Conservation (phyloP, 257 asterid species). For the Solanum habrochaites region DNA sequence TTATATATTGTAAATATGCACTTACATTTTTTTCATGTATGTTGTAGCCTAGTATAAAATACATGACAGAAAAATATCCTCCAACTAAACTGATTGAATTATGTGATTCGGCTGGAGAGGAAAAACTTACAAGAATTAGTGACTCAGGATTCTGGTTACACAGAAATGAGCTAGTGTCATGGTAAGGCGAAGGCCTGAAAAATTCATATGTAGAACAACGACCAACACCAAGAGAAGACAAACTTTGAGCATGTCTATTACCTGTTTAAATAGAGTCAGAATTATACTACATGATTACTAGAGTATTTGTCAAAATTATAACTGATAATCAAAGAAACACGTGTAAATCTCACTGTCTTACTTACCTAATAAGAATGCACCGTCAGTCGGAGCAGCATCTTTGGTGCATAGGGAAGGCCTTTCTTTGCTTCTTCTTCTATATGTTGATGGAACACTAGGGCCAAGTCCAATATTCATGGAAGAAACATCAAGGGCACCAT, state of each 20-base stretch:
- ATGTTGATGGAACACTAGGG: slow-evolving; percentile 11
- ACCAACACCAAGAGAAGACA: slow-evolving; percentile 12
- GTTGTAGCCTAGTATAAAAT: background rate
- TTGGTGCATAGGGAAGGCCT: background rate
- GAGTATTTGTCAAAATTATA: background rate
- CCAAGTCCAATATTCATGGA: background rate
- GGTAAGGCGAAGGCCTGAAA: background rate
- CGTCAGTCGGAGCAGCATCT: background rate
- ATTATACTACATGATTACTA: background rate
- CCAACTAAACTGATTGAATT: background rate
- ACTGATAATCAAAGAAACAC: background rate
- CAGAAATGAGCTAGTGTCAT: background rate
- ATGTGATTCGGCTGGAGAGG: background rate
- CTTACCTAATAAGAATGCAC: slow-evolving; percentile 20
- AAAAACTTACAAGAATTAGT: slow-evolving; percentile 28
- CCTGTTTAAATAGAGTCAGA: slow-evolving; percentile 15
- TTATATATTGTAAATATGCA: background rate
- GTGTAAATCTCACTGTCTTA: background rate
- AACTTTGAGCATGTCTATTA: slow-evolving; percentile 3
- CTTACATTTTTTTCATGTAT: background rate
- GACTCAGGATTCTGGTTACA: background rate
- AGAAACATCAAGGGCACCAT: background rate
- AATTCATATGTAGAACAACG: slow-evolving; percentile 31
- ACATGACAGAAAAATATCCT: background rate
- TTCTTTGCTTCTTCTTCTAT: slow-evolving; percentile 11